Conservation (phyloP, 2,329 filamentous ascomycete species). For the Aspergillus sp. region DNA sequence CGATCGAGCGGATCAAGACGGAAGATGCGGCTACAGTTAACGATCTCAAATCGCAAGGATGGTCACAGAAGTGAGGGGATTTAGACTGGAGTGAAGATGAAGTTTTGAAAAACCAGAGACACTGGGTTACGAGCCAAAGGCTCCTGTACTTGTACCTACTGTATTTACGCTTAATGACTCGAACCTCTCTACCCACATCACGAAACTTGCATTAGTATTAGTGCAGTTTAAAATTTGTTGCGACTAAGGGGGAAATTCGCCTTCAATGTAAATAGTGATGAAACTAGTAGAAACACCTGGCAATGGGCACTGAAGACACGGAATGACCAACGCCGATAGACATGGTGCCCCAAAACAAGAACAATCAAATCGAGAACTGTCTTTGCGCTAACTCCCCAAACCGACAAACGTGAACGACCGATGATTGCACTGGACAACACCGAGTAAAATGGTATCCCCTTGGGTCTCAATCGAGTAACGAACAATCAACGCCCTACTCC, state of each 20-base stretch:
- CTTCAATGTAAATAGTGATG: neutral
- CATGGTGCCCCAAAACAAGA: neutral
- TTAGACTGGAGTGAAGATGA: neutral
- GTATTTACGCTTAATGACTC: slow-evolving; percentile 19
- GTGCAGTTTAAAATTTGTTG: neutral
- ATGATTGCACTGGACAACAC: neutral
- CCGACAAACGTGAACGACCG: neutral
- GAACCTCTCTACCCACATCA: slow-evolving; percentile 1
- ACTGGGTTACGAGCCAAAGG: neutral
- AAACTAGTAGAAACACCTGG: neutral
- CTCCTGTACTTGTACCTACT: slow-evolving; percentile 19
- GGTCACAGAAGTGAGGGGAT: slow-evolving; percentile 24
- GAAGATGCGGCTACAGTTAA: slow-evolving; percentile 68
- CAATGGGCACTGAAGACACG: neutral
- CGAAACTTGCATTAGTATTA: slow-evolving; percentile 2
- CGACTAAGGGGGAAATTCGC: neutral
- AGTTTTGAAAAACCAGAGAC: neutral
- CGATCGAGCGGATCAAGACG: slow-evolving; percentile 70
- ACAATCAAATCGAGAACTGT: neutral
- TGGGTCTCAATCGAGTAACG: slow-evolving; percentile 15
- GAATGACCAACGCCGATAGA: neutral
- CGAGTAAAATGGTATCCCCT: neutral
- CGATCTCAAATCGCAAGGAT: slow-evolving; percentile 45
- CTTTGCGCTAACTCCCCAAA: neutral
- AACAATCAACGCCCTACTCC: slow-evolving; percentile 19